Evolutionary conservation across 805 yeast species (phyloP), one percentile per base, ranked within the genome.

Genomic region (Grigorovia jiainica): DNA sequence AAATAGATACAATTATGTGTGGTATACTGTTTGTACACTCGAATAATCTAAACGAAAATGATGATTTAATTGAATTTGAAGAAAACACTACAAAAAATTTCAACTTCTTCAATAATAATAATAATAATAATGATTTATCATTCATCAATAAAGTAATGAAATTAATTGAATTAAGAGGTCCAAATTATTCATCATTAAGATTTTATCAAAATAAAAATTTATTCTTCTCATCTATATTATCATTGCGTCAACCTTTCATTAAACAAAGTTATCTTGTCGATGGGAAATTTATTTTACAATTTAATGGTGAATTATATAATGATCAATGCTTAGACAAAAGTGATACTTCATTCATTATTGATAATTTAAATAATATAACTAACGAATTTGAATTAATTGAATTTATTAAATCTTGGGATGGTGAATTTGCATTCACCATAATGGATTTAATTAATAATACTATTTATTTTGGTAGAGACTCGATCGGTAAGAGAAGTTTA

Each of bases 241-340:
- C 95, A 0, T 62, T 92, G 34, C 68, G 98, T 43, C 71, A 73
- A 17, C 97, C 97, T 0, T 75, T 84, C 51, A 78, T 85, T 0
- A 49, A 63, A 24, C 99, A 92, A 60, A 96, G 97, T 0, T 48
- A 78, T 13, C 37, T 35, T 3, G 48, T 49, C 4, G 52, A 55
- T 9, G 51, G 63, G 36, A 48, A 66, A 50, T 69, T 54, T 39
- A 53, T 72, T 0, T 55, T 94, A 7, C 95, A 87, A 55, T 90
- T 82, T 63, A 92, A 94, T 58, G 99, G 98, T 0, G 97, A 92
- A 53, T 61, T 92, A 9, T 92, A 92, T 59, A 80, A 80, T 47
- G 49, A 58, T 1, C 81, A 72, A 30, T 27, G 31, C 15, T 71
- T 82, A 18, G 49, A 65, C 25, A 47, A 51, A 0, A 84, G 84